Base-by-base conservation (phyloP, 345 rosid genomes). In the Schrenkiella parvula region DNA sequence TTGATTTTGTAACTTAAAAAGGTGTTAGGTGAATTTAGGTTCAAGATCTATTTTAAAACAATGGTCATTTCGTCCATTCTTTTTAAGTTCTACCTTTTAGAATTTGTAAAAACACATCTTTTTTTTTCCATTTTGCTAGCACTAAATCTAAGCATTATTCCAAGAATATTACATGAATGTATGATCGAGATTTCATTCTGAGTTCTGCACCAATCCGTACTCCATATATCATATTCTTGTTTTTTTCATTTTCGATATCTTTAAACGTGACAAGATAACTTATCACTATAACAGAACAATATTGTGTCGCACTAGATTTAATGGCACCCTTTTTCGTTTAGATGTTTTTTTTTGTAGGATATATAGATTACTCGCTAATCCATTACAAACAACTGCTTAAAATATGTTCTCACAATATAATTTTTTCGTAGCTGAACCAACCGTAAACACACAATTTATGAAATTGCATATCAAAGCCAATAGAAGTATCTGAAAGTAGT, bases 71-170 rank as follows among this genome's bases (percentile, higher is more conserved):
- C 57, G 79, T 59, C 79, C 74, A 75, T 68, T 75, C 64, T 48
- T 67, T 68, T 60, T 67, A 8, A 8, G 42, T 72, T 75, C 38
- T 42, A 67, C 23, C 72, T 68, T 68, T 50, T 60, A 18, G 22
- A 50, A 34, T 67, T 38, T 32, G 15, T 26, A 39, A 13, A 39
- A 50, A 51, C 60, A 66, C 3, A 50, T 59, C 47, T 52, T 5
- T 25, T 64, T 19, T 28, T 37, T 26, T 38, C 50, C 43, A 19
- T 42, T 42, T 50, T 74, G 78, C 35, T 74, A 55, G 68, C 47
- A 67, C 73, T 18, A 60, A 59, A 58, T 74, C 73, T 67, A 59
- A 74, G 56, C 68, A 74, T 39, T 67, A 74, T 74, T 74, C 78
- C 39, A 59, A 54, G 79, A 75, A 75, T 66, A 74, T 68, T 60